phyloP scores from a whole-genome alignment of 1,139 yeast genomes.

The Pichia sp. region DNA sequence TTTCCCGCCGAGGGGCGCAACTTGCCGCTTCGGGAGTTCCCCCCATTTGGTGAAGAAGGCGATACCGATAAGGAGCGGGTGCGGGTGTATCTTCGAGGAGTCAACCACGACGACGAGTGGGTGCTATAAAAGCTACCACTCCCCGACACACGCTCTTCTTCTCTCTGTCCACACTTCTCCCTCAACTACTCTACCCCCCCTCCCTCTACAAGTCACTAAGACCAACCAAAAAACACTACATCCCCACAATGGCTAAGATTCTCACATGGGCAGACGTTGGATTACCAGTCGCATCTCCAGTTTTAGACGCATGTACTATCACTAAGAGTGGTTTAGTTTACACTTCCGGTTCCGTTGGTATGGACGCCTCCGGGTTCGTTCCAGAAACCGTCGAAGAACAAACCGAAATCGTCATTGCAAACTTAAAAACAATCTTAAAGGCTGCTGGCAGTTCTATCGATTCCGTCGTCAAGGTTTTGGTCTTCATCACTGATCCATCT shows the following conservation, averaged over 20 bases:
- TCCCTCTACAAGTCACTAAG: too few species aligned
- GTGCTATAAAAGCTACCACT: too few species aligned
- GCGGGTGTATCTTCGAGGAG: too few species aligned
- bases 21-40: too few species aligned
- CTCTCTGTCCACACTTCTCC: background rate
- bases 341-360: constrained; percentile 42
- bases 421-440: constrained; percentile 43
- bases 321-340: constrained; percentile 26
- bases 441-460: constrained; percentile 39
- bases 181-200: too few species aligned
- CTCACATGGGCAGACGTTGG: constrained; percentile 27
- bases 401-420: constrained; percentile 43
- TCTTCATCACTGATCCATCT: constrained; percentile 39
- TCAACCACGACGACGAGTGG: too few species aligned
- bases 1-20: too few species aligned
- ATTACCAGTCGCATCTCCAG: constrained; percentile 20
- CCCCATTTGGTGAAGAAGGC: too few species aligned
- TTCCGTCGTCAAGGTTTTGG: constrained; percentile 40
- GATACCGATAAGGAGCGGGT: too few species aligned
- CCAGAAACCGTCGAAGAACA: constrained; percentile 44
- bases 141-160: too few species aligned
- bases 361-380: constrained; percentile 36
- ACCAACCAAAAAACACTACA: too few species aligned
- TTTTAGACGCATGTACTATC: constrained; percentile 24
- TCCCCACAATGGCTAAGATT: constrained; percentile 16